Evolutionary conservation across 768 basidiomycete species (phyloP), one percentile per base, ranked within the genome.

Genomic region (Amanita rimosa): DNA sequence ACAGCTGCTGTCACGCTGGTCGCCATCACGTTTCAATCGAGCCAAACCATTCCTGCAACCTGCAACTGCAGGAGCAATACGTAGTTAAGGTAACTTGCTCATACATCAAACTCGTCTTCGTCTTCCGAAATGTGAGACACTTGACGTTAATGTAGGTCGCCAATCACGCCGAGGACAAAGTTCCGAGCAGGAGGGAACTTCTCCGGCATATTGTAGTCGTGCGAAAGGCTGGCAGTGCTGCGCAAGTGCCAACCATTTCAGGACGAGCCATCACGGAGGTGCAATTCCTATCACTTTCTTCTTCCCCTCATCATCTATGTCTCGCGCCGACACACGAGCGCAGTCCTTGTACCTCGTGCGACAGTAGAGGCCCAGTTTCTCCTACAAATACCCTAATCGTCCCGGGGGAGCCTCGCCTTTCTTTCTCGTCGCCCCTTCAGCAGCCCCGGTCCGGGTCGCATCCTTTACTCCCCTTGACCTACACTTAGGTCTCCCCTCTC

Each of bases 141-240:
- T 36, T 14, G 17, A 37, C 36, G 17, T 19, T 19, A 37, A 16
- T 36, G 9, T 19, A 17, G 37, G 37, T 27, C 16, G n/a, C 8
- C 9, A 9, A 9, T 38, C 40, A 27, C 27, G 22, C 24, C 26
- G 24, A n/a, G 14, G 26, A 5, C 14, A 43, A 43, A 27, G 26
- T 21, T 41, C 22, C 21, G 40, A 41, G 6, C 14, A 13, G 40
- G 24, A 6, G 21, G 40, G 11, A 31, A 10, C n/a, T 27, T 14
- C 22, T 43, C 41, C 8, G 41, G 24, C 41, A 16, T 14, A 14
- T 27, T 26, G n/a, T n/a, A 57, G 54, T 58, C 56, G 62, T 60
- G 61, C 54, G 54, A 49, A 53, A 47, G 44, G 41, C 38, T 41
- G 58, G 58, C 59, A 58, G 62, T 63, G 63, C 62, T 58, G 59